These are phyloP conservation scores for Pythium grandisporangium DNA, from an alignment of 352 stramenopile species.

Conservation along the genomic window DNA sequence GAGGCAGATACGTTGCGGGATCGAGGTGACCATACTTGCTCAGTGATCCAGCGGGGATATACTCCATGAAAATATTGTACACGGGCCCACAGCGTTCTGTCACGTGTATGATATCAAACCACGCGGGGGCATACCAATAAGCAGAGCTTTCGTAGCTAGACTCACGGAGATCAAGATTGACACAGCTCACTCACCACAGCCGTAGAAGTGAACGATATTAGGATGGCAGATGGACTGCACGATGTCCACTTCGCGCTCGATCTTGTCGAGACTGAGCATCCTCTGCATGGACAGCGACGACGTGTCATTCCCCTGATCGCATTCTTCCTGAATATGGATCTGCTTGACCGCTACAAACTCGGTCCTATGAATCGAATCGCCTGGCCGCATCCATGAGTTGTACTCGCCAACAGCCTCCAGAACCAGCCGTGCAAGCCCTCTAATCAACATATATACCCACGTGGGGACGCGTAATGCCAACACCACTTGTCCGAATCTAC, in stretches of 20 bases:
- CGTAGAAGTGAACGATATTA: conserved; percentile 54
- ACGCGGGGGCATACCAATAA: no score
- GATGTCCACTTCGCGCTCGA: conserved; percentile 47
- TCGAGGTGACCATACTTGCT: conserved; percentile 35
- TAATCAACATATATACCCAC: no score
- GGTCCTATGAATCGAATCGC: conserved; percentile 23
- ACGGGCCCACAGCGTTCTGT: conserved; percentile 46
- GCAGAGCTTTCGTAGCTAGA: neutral
- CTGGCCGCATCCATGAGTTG: neutral
- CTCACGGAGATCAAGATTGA: neutral
- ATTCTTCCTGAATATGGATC: conserved; percentile 73
- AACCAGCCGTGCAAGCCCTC: neutral
- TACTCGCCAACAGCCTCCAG: neutral
- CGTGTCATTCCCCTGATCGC: conserved; percentile 55
- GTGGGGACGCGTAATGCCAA: conserved; percentile 54
- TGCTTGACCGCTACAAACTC: conserved; percentile 86
- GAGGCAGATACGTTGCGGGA: no score
- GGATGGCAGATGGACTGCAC: conserved; percentile 37
- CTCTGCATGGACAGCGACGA: conserved; percentile 50
- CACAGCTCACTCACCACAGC: conserved; percentile 23
- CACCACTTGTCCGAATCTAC: conserved; percentile 65
- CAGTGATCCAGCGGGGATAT: conserved; percentile 69
- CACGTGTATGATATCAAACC: no score
- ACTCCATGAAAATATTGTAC: conserved; percentile 84
- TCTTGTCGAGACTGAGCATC: conserved; percentile 36